Evolutionary conservation across 768 basidiomycete species (phyloP).

Genomic region (Crassisporium funariophilum): DNA sequence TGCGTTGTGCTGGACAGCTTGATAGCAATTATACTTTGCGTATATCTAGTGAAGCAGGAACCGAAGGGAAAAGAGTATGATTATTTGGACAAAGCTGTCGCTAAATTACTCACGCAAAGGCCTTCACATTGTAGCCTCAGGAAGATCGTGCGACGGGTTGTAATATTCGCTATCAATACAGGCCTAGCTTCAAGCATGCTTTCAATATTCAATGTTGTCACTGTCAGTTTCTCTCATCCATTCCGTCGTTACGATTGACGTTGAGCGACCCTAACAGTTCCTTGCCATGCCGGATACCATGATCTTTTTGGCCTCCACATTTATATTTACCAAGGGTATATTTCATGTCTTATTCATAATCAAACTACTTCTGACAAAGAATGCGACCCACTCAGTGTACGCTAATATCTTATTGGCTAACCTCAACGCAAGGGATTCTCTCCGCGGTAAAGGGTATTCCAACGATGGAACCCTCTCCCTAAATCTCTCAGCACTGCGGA

Average conservation of each 20-base stretch:
- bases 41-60: slow-evolving; percentile 13
- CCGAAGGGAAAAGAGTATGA: slow-evolving; percentile 12
- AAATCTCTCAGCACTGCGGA: background rate
- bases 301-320: slow-evolving; percentile 17
- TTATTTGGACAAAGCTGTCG: background rate
- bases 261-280: too few relatives aligned
- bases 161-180: slow-evolving; percentile 16
- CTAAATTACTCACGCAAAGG: background rate
- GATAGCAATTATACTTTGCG: slow-evolving; percentile 15
- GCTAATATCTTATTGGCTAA: background rate
- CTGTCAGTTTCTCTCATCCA: slow-evolving; percentile 7
- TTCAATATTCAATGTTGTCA: slow-evolving; percentile 14
- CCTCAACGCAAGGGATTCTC: background rate
- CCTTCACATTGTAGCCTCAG: slow-evolving; percentile 1
- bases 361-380: too few relatives aligned
- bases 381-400: too few relatives aligned
- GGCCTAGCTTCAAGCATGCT: slow-evolving; percentile 15
- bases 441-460: background rate
- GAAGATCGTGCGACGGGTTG: slow-evolving; percentile 5
- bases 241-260: background rate
- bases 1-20: slow-evolving; percentile 11
- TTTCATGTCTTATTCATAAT: too few relatives aligned
- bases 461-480: background rate
- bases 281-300: slow-evolving; percentile 19
- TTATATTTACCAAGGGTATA: slow-evolving; percentile 23